Evolutionary conservation across 495 filamentous ascomycete genomes (phyloP).

Genomic region (Lasiosphaeria ovina): DNA sequence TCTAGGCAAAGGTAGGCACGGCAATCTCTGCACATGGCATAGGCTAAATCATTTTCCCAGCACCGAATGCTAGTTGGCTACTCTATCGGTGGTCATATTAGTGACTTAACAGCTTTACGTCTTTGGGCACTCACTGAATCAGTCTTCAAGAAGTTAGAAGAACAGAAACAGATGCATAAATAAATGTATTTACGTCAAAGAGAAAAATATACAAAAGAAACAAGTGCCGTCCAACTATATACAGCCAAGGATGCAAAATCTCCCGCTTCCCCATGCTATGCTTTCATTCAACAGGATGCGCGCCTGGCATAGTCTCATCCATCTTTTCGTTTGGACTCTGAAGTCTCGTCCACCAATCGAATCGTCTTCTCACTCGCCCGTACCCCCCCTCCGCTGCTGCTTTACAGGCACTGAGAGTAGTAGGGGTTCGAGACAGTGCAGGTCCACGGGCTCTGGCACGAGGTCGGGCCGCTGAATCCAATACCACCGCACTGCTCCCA

Average conservation of each 20-base stretch:
- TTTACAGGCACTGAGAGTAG: constrained; percentile 45
- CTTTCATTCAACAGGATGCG: neutral
- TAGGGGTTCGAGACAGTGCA: constrained; percentile 34
- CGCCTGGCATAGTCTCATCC: too few species aligned
- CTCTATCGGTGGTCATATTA: too few species aligned
- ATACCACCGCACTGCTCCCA: constrained; percentile 48
- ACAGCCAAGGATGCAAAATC: constrained; percentile 15
- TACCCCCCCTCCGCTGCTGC: neutral
- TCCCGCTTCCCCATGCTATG: neutral
- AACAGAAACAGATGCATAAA: constrained; percentile 11
- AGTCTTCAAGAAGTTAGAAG: neutral
- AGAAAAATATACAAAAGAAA: constrained; percentile 7
- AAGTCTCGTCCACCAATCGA: neutral
- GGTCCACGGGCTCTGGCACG: constrained; percentile 36
- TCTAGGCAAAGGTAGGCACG: too few species aligned
- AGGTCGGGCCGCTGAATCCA: constrained; percentile 43
- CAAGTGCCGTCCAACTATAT: constrained; percentile 19
- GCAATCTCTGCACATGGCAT: too few species aligned
- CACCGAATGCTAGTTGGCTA: too few species aligned
- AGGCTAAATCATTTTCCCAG: too few species aligned
- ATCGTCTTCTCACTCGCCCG: neutral
- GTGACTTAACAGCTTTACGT: too few species aligned
- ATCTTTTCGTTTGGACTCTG: too few species aligned
- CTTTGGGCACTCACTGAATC: too few species aligned
- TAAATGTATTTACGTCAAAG: constrained; percentile 21